Evolutionary conservation across 31 red algal species (phyloP).

Genomic region (Porphyra umbilicalis): DNA sequence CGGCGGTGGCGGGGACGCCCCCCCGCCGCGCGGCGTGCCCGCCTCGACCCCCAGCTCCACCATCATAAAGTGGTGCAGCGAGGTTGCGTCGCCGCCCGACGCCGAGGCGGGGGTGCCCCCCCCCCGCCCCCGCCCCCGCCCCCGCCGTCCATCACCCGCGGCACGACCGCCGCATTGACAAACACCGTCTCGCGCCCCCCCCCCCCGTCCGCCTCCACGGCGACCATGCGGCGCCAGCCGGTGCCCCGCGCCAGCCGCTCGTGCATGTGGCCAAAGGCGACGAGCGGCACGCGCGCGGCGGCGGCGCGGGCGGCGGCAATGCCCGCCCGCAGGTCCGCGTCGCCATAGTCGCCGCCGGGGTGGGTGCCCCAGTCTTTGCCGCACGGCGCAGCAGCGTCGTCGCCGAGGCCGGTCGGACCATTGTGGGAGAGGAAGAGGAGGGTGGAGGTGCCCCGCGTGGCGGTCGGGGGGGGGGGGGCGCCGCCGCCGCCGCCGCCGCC

Average conservation of each 20-base stretch:
- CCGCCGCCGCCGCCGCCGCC: too few species aligned
- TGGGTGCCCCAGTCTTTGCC: conserved; percentile 63
- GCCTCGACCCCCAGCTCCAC: neutral
- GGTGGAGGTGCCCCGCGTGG: conserved; percentile 4
- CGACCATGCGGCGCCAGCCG: conserved; percentile 42
- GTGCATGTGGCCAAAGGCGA: conserved; percentile 86
- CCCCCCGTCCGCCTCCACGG: conserved; percentile 24
- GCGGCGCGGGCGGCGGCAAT: conserved; percentile 32
- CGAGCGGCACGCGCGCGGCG: conserved; percentile 44
- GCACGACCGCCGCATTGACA: conserved; percentile 69
- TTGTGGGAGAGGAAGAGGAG: conserved; percentile 66
- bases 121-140: neutral
- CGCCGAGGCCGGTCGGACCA: conserved; percentile 60
- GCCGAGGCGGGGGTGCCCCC: too few species aligned
- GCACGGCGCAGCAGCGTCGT: conserved; percentile 32
- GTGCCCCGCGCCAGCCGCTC: conserved; percentile 20
- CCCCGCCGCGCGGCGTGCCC: neutral
- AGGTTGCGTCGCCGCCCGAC: too few species aligned
- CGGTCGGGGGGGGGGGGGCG: neutral
- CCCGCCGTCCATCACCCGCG: conserved; percentile 9
- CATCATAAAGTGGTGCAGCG: neutral
- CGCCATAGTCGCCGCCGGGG: conserved; percentile 74
- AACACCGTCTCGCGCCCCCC: conserved; percentile 29
- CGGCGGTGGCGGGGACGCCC: too few species aligned
- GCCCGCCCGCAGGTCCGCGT: conserved; percentile 50